A percentile compares a stretch with the other conserved stretches of the same genome.
These are phyloP conservation scores for Kurtzmaniella quercitrusa DNA, from an alignment of 1,139 yeast species.

Conservation along the genomic window DNA sequence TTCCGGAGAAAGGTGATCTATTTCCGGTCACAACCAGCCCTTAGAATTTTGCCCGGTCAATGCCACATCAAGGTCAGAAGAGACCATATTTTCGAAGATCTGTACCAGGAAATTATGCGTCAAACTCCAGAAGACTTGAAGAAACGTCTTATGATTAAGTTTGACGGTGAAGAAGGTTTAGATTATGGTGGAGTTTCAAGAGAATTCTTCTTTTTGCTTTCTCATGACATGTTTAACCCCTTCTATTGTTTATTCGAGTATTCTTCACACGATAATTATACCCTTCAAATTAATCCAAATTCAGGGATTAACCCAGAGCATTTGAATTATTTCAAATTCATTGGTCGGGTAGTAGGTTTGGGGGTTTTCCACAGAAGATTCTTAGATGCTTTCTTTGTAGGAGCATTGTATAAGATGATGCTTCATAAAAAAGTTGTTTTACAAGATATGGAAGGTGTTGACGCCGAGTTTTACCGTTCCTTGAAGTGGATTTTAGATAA, in stretches of 20 bases:
- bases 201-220: conserved; percentile 91
- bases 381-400: conserved; percentile 96
- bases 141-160: conserved; percentile 95
- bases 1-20: conserved; percentile 95
- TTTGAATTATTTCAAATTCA: conserved; percentile 93
- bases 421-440: conserved; percentile 88
- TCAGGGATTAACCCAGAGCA: conserved; percentile 98
- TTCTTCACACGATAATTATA: conserved; percentile 96
- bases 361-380: conserved; percentile 98
- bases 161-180: conserved; percentile 98
- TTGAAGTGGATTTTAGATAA: conserved; percentile 94
- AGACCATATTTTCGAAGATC: conserved; percentile 94
- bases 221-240: conserved; percentile 99
- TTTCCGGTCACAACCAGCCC: conserved; percentile 97
- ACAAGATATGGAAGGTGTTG: conserved; percentile 99
- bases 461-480: conserved; percentile 91
- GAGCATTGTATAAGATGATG: conserved; percentile 98
- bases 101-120: conserved; percentile 97
- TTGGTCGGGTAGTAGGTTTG: conserved; percentile 96
- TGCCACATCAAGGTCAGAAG: conserved; percentile 97
- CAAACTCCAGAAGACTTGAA: conserved; percentile 97
- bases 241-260: conserved; percentile 95
- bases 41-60: conserved; percentile 96
- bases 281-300: conserved; percentile 95
- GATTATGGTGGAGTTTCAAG: conserved; percentile 99